Base-by-base conservation (phyloP, 148 eudicot species). In the Chenopodium quinoa region DNA sequence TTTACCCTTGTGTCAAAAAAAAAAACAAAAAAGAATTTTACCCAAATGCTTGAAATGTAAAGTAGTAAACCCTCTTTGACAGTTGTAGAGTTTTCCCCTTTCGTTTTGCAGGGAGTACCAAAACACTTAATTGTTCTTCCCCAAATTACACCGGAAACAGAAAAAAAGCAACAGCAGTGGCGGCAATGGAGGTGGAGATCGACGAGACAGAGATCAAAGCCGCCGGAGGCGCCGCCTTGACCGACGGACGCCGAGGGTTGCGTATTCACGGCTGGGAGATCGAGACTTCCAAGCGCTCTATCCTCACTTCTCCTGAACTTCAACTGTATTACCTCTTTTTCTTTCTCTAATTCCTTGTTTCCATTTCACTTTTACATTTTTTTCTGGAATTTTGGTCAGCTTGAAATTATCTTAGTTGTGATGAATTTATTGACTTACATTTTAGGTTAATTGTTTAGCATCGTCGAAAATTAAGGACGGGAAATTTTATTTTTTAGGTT, bases 221-320 rank as follows among this genome's bases (percentile, higher is more conserved):
- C 64, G 94, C 89, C 73, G 97, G 97, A 62, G 99, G 91, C 14
- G 90, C 88, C 86, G 76, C 82, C 40, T 87, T 95, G 63, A 71
- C 89, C 3, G 93, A 85, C n/a, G 95, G 97, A 52, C 92, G 97
- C 60, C 80, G 60, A 31, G 97, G 98, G 65, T 78, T 93, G 76
- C 87, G 86, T 22, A 86, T 95, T 37, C 88, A 77, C 23, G 99
- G 97, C 22, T 95, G 99, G 99, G 92, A 95, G 88, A 92, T 95
- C 87, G 94, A 92, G 75, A 82, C 97, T 40, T 80, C 71, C 75
- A 90, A 90, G 80, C 90, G 84, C 46, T 86, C 99, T 22, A 90
- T 91, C 73, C 97, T 95, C 90, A 93, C 82, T 66, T 88, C 97
- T 31, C 82, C 78, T 50, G 74, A 84, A 65, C 89, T 85, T 81